Percentiles rank a stretch among this genome's conserved stretches.
These are phyloP conservation scores for Leucaena leucocephala DNA, from an alignment of 306 rosid genomes.

Conservation along the genomic window DNA sequence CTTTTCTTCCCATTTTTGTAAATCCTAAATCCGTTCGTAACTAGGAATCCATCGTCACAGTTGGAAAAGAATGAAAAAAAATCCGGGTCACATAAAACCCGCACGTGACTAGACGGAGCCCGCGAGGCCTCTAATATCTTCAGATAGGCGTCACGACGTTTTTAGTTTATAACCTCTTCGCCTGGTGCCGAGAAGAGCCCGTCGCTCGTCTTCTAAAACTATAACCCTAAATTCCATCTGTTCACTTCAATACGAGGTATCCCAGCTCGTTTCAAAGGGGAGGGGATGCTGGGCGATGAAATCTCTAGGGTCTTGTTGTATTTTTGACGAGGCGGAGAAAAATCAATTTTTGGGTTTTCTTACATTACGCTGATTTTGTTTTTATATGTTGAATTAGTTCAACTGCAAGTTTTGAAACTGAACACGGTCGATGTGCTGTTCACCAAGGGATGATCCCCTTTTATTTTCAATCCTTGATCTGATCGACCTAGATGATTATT, in stretches of 20 bases:
- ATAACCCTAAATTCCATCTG: conserved; percentile 4
- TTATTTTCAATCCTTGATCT: background rate
- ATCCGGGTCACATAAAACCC: too few species aligned
- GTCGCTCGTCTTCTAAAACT: background rate
- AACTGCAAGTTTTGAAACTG: background rate
- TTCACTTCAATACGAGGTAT: background rate
- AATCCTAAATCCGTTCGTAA: too few species aligned
- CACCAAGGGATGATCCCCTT: background rate
- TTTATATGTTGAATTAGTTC: background rate
- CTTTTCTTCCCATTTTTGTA: too few species aligned
- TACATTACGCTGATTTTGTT: background rate
- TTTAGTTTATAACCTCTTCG: background rate
- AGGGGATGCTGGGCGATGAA: background rate
- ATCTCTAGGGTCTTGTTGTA: background rate
- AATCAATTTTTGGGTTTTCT: background rate
- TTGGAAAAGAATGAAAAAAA: too few species aligned
- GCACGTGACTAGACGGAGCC: too few species aligned
- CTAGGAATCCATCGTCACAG: too few species aligned
- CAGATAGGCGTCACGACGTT: too few species aligned
- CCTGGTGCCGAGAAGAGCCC: background rate
- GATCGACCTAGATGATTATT: conserved; percentile 1
- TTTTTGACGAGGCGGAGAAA: background rate
- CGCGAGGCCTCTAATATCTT: too few species aligned
- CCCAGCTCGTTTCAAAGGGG: conserved; percentile 40
- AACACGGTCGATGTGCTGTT: background rate